phyloP scores from a whole-genome alignment of 2,329 filamentous ascomycete genomes.

The Colletotrichum viniferum region DNA sequence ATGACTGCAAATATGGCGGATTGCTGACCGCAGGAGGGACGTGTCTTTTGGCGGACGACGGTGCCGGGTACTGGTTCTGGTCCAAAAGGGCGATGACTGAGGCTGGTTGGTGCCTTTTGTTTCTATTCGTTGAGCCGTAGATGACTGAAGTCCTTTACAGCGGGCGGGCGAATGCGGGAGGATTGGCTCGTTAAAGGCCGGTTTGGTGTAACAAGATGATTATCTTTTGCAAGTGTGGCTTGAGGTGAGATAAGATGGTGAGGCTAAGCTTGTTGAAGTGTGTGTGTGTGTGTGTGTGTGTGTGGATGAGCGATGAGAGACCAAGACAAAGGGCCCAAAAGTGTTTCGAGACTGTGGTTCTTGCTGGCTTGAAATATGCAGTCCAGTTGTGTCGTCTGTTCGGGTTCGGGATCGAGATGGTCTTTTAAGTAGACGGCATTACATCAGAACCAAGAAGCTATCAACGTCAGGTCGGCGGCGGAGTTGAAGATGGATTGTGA shows the following conservation, averaged over 20 bases:
- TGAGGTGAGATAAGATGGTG: neutral
- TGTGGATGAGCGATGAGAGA: neutral
- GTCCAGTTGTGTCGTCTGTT: neutral
- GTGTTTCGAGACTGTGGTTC: neutral
- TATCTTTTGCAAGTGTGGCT: neutral
- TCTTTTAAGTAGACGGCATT: neutral
- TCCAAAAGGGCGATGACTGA: neutral
- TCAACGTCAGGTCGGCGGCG: conserved; percentile 13
- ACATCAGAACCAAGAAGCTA: neutral
- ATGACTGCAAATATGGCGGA: conserved; percentile 3
- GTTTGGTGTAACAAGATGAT: neutral
- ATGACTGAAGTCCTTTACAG: neutral
- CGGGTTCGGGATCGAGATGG: neutral
- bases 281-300: neutral
- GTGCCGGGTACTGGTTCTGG: neutral
- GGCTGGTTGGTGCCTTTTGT: neutral
- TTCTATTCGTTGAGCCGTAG: neutral
- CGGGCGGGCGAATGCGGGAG: neutral
- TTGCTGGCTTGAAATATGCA: neutral
- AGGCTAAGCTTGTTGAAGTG: neutral
- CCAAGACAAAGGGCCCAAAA: neutral
- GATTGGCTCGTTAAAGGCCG: neutral
- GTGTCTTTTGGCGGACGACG: conserved; percentile 2
- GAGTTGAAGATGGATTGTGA: neutral
- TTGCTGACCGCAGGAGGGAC: conserved; percentile 21